These are phyloP conservation scores for Canna indica DNA, from an alignment of 176 grass and related monocot genomes.

Conservation along the genomic window DNA sequence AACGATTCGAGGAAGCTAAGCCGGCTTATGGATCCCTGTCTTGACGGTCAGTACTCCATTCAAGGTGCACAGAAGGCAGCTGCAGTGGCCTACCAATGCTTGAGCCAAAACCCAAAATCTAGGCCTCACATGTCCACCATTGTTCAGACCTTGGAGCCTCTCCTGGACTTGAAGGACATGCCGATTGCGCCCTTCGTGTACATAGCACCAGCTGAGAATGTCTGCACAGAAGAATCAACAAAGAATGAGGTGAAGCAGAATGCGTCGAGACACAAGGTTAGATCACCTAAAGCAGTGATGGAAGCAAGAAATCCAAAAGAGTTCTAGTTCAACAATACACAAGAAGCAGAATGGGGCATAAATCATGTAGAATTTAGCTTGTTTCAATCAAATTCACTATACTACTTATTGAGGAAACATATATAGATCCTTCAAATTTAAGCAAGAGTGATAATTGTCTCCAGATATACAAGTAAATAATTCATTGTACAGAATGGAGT, in stretches of 20 bases:
- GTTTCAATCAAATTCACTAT: too few species aligned
- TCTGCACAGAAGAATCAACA: neutral
- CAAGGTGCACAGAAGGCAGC: constrained; percentile 58
- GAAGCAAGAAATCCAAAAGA: neutral
- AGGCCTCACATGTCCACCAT: constrained; percentile 71
- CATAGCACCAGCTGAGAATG: constrained; percentile 20
- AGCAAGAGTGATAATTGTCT: too few species aligned
- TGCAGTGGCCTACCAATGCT: constrained; percentile 57
- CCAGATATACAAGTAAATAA: too few species aligned
- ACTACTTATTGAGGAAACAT: too few species aligned
- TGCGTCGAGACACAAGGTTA: neutral
- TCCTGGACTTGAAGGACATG: constrained; percentile 47
- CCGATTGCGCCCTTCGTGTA: constrained; percentile 39
- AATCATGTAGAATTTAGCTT: too few species aligned
- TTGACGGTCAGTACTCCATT: constrained; percentile 66
- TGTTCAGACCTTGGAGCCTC: constrained; percentile 64
- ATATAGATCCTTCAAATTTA: too few species aligned
- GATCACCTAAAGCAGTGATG: neutral
- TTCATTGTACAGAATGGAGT: too few species aligned
- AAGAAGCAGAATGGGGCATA: neutral
- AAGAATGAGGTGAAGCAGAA: constrained; percentile 4
- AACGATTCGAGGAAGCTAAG: constrained; percentile 47
- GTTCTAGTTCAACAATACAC: neutral
- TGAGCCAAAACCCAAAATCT: constrained; percentile 59
- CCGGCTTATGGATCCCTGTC: constrained; percentile 56